Conservation (phyloP, 169 alveolate genomes). For the Cryptosporidium ryanae region DNA sequence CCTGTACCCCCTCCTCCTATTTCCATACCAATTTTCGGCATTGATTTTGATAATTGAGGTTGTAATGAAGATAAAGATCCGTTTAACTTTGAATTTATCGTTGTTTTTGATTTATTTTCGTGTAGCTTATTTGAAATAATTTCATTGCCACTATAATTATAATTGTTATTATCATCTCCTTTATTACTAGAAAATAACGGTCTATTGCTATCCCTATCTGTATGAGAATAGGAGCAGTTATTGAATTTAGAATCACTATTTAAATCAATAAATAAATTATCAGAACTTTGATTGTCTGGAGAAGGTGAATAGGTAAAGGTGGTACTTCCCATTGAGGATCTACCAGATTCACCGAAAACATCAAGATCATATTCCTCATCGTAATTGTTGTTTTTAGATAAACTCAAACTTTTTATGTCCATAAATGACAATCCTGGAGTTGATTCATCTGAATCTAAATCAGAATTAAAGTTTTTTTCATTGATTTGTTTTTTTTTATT, state of each 20-base stretch:
- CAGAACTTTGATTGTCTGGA: slow-evolving; percentile 40
- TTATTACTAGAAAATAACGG: neutral
- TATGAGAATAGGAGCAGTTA: slow-evolving; percentile 18
- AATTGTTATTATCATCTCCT: neutral
- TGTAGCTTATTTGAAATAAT: too few species aligned
- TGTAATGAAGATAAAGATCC: too few species aligned
- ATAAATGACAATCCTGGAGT: slow-evolving; percentile 1
- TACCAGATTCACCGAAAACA: slow-evolving; percentile 29
- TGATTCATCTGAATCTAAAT: neutral
- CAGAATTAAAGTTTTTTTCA: neutral
- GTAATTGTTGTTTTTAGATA: neutral
- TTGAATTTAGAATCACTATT: neutral
- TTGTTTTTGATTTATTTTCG: too few species aligned
- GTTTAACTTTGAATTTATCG: too few species aligned
- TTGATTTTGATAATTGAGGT: too few species aligned
- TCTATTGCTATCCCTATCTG: neutral
- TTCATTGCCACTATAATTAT: neutral
- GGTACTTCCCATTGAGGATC: slow-evolving; percentile 68
- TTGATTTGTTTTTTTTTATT: slow-evolving; percentile 1
- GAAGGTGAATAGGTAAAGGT: slow-evolving; percentile 48
- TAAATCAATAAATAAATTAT: slow-evolving; percentile 5
- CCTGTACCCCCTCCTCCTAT: too few species aligned
- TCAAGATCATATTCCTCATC: slow-evolving; percentile 26
- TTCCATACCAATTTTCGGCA: too few species aligned
- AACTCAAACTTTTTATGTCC: slow-evolving; percentile 4